These are phyloP conservation scores for Fusarium sterilihyphosum DNA, from an alignment of 2,329 filamentous ascomycete species.

Conservation along the genomic window DNA sequence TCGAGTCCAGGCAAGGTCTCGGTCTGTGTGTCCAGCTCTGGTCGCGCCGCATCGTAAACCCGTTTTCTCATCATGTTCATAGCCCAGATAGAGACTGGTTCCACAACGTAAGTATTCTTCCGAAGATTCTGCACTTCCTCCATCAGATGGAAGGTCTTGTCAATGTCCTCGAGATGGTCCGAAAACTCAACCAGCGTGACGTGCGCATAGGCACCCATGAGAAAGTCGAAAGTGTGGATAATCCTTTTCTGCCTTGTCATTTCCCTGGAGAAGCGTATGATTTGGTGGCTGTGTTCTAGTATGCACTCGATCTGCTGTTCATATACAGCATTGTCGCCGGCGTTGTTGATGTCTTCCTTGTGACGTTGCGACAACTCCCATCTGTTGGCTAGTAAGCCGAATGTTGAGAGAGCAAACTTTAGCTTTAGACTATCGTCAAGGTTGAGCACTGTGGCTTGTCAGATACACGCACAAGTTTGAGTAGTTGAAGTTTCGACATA, in stretches of 20 bases:
- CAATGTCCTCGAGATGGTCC: not conserved
- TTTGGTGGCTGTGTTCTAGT: not conserved
- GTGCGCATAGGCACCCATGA: not conserved
- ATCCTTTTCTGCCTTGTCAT: not conserved
- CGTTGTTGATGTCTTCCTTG: fast-evolving
- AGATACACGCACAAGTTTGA: fast-evolving
- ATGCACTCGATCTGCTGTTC: not conserved
- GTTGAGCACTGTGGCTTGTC: not conserved
- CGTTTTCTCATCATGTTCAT: not conserved
- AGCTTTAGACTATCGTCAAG: not conserved
- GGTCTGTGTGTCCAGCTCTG: fast-evolving
- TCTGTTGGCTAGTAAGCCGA: not conserved
- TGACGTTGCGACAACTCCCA: not conserved
- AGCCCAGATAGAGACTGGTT: not conserved
- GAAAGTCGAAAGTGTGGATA: not conserved
- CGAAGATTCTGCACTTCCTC: not conserved
- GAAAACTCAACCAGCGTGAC: not conserved
- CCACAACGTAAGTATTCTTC: not conserved
- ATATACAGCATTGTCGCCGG: not conserved
- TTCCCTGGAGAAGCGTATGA: not conserved
- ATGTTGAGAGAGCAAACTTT: not conserved
- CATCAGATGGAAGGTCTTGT: not conserved
- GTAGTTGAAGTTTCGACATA: not conserved
- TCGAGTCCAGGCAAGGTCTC: not conserved
- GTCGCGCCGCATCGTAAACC: not conserved